Percentiles rank a stretch among this genome's conserved stretches.
Conservation (phyloP, 2,329 filamentous ascomycete genomes). For the Fusarium drepaniforme region DNA sequence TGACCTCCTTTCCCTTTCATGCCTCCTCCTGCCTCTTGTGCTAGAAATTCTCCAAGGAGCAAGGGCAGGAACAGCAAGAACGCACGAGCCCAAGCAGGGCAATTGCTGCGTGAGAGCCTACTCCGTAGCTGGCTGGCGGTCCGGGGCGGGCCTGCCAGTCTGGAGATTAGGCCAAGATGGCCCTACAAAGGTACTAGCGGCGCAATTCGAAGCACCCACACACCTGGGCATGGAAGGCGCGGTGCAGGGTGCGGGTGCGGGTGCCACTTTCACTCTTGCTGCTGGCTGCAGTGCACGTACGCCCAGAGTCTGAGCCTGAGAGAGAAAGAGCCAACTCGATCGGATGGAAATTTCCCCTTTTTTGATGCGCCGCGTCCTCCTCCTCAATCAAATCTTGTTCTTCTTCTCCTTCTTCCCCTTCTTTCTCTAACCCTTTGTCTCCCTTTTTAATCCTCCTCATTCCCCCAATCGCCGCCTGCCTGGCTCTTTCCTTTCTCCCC, state of each 20-base stretch:
- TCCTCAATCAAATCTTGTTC: slow-evolving; percentile 41
- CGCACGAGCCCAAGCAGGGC: slow-evolving; percentile 22
- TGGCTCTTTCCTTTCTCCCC: slow-evolving; percentile 30
- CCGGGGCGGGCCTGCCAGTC: slow-evolving; percentile 26
- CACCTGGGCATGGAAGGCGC: slow-evolving; percentile 26
- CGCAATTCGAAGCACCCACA: slow-evolving; percentile 29
- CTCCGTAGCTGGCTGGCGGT: slow-evolving; percentile 3
- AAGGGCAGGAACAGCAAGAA: background rate
- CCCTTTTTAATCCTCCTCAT: slow-evolving; percentile 40
- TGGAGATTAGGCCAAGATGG: slow-evolving; percentile 40
- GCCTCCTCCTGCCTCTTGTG: slow-evolving; percentile 28
- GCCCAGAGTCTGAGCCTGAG: background rate
- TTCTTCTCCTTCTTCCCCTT: slow-evolving; percentile 45
- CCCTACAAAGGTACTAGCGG: slow-evolving; percentile 38
- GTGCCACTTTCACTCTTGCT: slow-evolving; percentile 41
- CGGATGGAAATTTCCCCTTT: slow-evolving; percentile 55
- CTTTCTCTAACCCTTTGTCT: slow-evolving; percentile 38
- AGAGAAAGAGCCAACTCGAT: slow-evolving; percentile 33
- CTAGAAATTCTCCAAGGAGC: slow-evolving; percentile 15
- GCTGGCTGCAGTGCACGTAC: slow-evolving; percentile 16
- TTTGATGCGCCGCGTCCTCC: slow-evolving; percentile 45
- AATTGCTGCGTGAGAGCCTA: background rate
- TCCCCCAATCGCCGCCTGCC: slow-evolving; percentile 37
- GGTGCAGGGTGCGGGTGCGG: slow-evolving; percentile 16
- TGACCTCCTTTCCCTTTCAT: slow-evolving; percentile 29